phyloP scores from a whole-genome alignment of 208 protist genomes.

The Trypanosoma grayi region DNA sequence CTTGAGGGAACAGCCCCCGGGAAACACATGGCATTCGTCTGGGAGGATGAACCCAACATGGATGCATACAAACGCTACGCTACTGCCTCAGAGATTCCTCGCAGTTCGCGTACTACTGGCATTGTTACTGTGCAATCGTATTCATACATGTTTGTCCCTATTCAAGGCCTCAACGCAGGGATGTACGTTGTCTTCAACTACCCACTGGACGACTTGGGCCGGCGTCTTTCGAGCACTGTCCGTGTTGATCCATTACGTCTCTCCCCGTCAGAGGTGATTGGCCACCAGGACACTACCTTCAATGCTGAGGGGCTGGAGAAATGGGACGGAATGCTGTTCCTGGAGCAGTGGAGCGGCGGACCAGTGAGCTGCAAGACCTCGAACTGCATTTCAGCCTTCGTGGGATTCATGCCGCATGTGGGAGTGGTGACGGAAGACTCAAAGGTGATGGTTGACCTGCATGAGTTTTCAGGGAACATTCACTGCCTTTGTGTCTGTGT shows the following conservation, averaged over 20 bases:
- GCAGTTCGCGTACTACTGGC: not conserved
- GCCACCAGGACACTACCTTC: slow-evolving; percentile 9
- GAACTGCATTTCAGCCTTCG: slow-evolving; percentile 1
- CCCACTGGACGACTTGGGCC: not conserved
- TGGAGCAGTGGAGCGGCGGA: not conserved
- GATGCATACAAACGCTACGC: not conserved
- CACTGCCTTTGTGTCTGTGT: slow-evolving; percentile 10
- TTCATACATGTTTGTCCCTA: not conserved
- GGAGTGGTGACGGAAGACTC: not conserved
- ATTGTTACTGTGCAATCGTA: not conserved
- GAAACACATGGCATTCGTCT: slow-evolving; percentile 1
- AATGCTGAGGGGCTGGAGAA: not conserved
- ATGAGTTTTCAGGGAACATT: not conserved
- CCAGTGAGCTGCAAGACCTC: not conserved
- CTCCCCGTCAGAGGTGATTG: not conserved
- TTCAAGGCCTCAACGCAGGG: not conserved
- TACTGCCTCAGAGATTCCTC: not conserved
- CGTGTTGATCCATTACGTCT: not conserved
- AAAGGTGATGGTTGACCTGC: not conserved
- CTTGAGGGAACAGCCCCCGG: not conserved
- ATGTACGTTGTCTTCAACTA: slow-evolving; percentile 1
- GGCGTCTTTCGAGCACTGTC: not conserved
- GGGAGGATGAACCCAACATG: not conserved
- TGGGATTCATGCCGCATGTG: not conserved
- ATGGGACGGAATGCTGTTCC: slow-evolving; percentile 2